Base-by-base conservation (phyloP, 805 yeast species). In the Candida odintsovae region DNA sequence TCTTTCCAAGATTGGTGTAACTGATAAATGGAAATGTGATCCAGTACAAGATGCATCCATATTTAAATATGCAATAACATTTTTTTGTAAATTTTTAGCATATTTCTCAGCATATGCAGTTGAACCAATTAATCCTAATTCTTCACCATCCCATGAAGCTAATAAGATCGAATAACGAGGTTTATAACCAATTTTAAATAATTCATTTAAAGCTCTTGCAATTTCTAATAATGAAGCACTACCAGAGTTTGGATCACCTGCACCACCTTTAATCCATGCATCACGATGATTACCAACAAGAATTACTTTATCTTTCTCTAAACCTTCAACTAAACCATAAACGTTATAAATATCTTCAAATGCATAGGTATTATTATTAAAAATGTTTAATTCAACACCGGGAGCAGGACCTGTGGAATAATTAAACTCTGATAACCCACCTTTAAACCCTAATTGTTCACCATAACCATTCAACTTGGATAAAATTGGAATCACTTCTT, bases 91-190 rank as follows among this genome's bases (percentile, higher is more conserved):
- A 31, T 58, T 56, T 33, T 69, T 62, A 6, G 77, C 73, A 46
- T 78, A 69, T 45, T 78, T 79, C 62, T 85, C 92, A 25, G 86
- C 92, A 70, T 73, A 84, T 50, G 83, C 90, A 3, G 90, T 86
- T 1, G 88, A 81, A 1, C 94, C 94, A 20, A 86, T 55, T 28
- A 86, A 67, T 0, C 82, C 90, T 56, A 81, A 81, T 63, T 86
- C 92, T 63, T 86, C 92, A 44, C 88, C 92, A 60, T 85, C 94
- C 88, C 90, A 85, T n/a, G 86, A 78, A 1, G 85, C 87, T 46
- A 86, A 71, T 41, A 78, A 64, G 43, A 85, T 80, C 1, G 86
- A 75, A 58, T 87, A 71, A 42, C 71, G 63, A 31, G 90, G 90
- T 56, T 75, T 73, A 84, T 86, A 85, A 9, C 88, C 89, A 1